Evolutionary conservation across 2,329 filamentous ascomycete species (phyloP).

Genomic region (Raffaelea albimanens): DNA sequence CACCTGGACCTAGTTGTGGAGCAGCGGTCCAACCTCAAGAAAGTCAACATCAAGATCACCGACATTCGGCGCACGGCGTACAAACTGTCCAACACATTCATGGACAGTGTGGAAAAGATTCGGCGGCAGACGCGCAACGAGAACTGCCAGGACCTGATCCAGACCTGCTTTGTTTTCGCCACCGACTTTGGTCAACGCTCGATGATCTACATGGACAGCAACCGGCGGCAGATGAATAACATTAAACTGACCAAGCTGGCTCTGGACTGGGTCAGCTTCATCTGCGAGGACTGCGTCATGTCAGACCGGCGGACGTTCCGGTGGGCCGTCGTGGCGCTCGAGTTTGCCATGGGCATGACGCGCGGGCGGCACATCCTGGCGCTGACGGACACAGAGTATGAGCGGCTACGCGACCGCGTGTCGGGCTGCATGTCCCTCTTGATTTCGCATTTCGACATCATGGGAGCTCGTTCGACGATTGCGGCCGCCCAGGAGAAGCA

Average conservation of each 20-base stretch:
- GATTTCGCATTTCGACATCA: slow-evolving; percentile 98
- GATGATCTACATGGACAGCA: slow-evolving; percentile 90
- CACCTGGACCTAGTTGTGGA: slow-evolving; percentile 86
- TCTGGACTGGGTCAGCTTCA: slow-evolving; percentile 95
- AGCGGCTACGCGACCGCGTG: slow-evolving; percentile 73
- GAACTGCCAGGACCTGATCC: slow-evolving; percentile 89
- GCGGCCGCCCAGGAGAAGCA: slow-evolving; percentile 92
- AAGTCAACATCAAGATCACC: slow-evolving; percentile 82
- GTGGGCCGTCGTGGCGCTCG: slow-evolving; percentile 90
- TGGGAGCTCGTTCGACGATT: slow-evolving; percentile 87
- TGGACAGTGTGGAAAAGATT: slow-evolving; percentile 95
- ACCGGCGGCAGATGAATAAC: slow-evolving; percentile 93
- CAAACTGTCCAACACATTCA: slow-evolving; percentile 94
- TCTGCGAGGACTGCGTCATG: slow-evolving; percentile 91
- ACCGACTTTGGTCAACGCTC: slow-evolving; percentile 97
- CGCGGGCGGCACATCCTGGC: slow-evolving; percentile 87
- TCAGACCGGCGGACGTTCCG: slow-evolving; percentile 93
- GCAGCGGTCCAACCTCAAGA: slow-evolving; percentile 83
- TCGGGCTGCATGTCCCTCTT: slow-evolving; percentile 95
- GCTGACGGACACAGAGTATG: slow-evolving; percentile 81
- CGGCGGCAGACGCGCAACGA: slow-evolving; percentile 73
- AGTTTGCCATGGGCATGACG: slow-evolving; percentile 97
- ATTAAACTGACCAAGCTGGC: slow-evolving; percentile 87
- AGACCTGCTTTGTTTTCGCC: slow-evolving; percentile 97
- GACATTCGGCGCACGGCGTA: slow-evolving; percentile 95